Evolutionary conservation across 495 filamentous ascomycete genomes (phyloP).

Genomic region (Pyrenula aspistea): DNA sequence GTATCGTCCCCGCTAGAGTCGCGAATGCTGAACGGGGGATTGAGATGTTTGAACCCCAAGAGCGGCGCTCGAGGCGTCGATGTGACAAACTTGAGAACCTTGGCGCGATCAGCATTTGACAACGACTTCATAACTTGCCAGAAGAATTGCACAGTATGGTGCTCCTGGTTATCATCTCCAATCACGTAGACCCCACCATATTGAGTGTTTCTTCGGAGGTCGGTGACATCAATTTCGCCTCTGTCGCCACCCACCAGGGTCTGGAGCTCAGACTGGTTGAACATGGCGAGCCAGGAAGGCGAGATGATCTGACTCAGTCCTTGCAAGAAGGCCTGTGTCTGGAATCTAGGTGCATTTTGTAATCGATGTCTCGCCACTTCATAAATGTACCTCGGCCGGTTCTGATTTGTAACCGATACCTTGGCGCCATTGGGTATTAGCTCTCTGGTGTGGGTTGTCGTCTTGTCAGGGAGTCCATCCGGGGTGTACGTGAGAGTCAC

Average conservation of each 20-base stretch:
- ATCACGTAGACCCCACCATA: slow-evolving; percentile 83
- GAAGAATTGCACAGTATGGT: slow-evolving; percentile 74
- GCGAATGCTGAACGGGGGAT: slow-evolving; percentile 78
- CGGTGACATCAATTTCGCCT: slow-evolving; percentile 74
- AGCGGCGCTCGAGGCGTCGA: slow-evolving; percentile 86
- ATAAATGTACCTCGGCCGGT: slow-evolving; percentile 87
- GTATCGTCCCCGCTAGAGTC: slow-evolving; percentile 72
- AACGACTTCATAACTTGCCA: slow-evolving; percentile 81
- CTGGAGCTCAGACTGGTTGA: slow-evolving; percentile 91
- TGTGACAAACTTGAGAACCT: slow-evolving; percentile 92
- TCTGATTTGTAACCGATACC: slow-evolving; percentile 77
- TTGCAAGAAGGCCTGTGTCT: slow-evolving; percentile 77
- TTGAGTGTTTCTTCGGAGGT: slow-evolving; percentile 72
- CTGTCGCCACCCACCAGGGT: slow-evolving; percentile 80
- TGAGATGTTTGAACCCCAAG: slow-evolving; percentile 77
- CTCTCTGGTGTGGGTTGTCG: slow-evolving; percentile 50
- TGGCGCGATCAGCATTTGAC: slow-evolving; percentile 59
- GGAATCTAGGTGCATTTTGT: slow-evolving; percentile 57
- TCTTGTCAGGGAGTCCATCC: slow-evolving; percentile 20
- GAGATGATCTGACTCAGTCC: slow-evolving; percentile 82
- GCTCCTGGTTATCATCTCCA: slow-evolving; percentile 77
- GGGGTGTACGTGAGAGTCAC: slow-evolving; percentile 40
- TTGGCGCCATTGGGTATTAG: slow-evolving; percentile 65
- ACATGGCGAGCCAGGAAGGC: slow-evolving; percentile 92
- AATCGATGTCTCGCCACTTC: slow-evolving; percentile 81